phyloP scores from a whole-genome alignment of 768 basidiomycete species.

The Kwoniella sp. region DNA sequence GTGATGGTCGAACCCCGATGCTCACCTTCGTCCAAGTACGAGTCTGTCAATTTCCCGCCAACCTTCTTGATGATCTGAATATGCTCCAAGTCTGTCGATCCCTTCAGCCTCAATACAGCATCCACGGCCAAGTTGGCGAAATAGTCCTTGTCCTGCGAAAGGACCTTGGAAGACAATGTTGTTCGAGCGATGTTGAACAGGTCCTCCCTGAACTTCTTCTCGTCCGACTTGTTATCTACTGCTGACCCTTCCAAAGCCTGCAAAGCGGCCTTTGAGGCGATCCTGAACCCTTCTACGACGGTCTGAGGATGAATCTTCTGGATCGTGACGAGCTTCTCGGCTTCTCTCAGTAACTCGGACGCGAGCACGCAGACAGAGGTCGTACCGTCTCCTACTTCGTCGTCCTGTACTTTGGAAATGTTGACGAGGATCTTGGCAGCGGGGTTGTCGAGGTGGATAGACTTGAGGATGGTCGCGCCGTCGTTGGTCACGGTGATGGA shows the following conservation, averaged over 20 bases:
- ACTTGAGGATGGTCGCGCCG: slow-evolving; percentile 96
- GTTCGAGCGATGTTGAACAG: slow-evolving; percentile 95
- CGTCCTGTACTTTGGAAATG: slow-evolving; percentile 99
- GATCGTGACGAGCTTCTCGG: slow-evolving; percentile 85
- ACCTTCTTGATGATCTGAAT: slow-evolving; percentile 99
- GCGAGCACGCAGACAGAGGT: slow-evolving; percentile 78
- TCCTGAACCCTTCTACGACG: slow-evolving; percentile 93
- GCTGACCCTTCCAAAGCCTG: slow-evolving; percentile 80
- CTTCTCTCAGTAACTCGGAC: slow-evolving; percentile 87
- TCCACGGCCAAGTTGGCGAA: slow-evolving; percentile 97
- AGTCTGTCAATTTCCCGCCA: slow-evolving; percentile 97
- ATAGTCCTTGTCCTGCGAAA: slow-evolving; percentile 95
- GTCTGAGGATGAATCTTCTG: slow-evolving; percentile 95
- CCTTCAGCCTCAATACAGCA: slow-evolving; percentile 90
- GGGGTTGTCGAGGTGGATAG: slow-evolving; percentile 95
- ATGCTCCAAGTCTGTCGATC: slow-evolving; percentile 93
- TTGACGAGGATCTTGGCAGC: slow-evolving; percentile 99
- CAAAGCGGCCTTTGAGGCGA: slow-evolving; percentile 82
- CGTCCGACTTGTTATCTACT: slow-evolving; percentile 76
- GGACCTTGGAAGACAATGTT: slow-evolving; percentile 91
- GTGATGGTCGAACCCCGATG: too few relatives aligned
- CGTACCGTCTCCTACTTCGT: slow-evolving; percentile 89
- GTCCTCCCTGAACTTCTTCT: slow-evolving; percentile 77
- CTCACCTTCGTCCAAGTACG: slow-evolving; percentile 92
- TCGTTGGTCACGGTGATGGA: slow-evolving; percentile 98